Conservation (phyloP, 176 grass and related monocot species). For the Hordeum vulgare region DNA sequence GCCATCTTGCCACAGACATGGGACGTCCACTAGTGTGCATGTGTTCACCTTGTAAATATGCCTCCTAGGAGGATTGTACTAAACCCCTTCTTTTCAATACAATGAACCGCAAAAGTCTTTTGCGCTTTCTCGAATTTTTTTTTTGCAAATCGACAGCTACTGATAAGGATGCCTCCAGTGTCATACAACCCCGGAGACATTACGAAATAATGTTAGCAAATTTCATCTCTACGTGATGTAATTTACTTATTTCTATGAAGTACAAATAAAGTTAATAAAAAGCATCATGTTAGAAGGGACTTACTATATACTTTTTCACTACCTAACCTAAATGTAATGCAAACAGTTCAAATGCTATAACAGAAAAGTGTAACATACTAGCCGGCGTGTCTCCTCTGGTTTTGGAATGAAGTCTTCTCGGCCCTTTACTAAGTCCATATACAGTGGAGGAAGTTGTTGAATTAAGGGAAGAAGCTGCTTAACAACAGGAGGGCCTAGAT, state of each 20-base stretch:
- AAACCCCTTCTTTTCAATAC: too few relatives aligned
- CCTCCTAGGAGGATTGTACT: too few relatives aligned
- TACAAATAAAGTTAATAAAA: not conserved
- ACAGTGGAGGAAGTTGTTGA: conserved; percentile 92
- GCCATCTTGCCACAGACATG: too few relatives aligned
- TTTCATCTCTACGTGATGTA: not conserved
- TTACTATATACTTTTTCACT: not conserved
- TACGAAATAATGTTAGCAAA: not conserved
- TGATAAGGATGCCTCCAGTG: not conserved
- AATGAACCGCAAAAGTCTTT: too few relatives aligned
- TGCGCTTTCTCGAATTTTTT: too few relatives aligned
- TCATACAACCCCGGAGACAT: not conserved
- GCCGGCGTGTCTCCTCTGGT: conserved; percentile 77
- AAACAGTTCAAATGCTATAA: not conserved
- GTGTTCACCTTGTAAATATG: too few relatives aligned
- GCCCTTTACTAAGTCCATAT: conserved; percentile 87
- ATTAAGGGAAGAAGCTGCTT: conserved; percentile 91
- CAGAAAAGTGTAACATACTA: conserved; percentile 49
- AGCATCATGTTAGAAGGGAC: not conserved
- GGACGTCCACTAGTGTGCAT: too few relatives aligned
- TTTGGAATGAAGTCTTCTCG: conserved; percentile 95
- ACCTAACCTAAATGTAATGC: not conserved
- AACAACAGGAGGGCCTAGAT: conserved; percentile 78
- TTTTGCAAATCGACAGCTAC: not conserved
- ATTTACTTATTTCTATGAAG: not conserved